A percentile compares a stretch with the other conserved stretches of the same genome.
Evolutionary conservation across 257 asterid species (phyloP).

Genomic region (Petunia axillaris): DNA sequence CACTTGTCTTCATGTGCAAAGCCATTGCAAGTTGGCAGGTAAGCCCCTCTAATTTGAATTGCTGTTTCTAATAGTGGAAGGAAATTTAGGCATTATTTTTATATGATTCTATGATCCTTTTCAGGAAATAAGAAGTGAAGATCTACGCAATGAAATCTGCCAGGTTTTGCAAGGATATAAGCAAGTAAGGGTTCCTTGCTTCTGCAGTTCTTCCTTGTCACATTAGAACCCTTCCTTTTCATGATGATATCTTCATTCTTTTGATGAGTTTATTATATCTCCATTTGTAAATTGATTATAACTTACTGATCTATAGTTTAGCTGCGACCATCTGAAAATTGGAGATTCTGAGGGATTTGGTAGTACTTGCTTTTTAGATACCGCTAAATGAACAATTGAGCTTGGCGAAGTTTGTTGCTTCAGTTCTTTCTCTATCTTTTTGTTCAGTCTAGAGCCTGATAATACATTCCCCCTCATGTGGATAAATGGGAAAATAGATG

Average conservation of each 20-base stretch:
- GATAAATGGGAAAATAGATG: background rate
- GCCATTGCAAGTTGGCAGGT: constrained; percentile 99
- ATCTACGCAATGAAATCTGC: constrained; percentile 80
- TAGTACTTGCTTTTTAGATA: background rate
- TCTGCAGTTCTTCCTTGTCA: background rate
- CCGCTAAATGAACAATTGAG: background rate
- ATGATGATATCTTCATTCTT: background rate
- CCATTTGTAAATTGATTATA: background rate
- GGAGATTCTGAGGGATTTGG: too few species aligned
- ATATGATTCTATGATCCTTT: constrained; percentile 24
- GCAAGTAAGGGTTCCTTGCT: constrained; percentile 59
- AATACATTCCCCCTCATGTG: background rate
- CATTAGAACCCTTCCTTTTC: background rate
- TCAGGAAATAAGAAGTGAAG: constrained; percentile 93
- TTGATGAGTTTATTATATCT: background rate
- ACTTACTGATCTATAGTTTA: background rate
- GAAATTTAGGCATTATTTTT: background rate
- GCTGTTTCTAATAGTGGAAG: constrained; percentile 10
- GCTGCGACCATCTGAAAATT: background rate
- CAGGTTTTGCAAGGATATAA: constrained; percentile 92
- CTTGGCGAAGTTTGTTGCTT: background rate
- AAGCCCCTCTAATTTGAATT: constrained; percentile 33
- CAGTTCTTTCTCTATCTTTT: background rate
- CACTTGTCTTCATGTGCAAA: constrained; percentile 75
- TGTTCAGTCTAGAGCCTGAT: background rate